Evolutionary conservation across 1,284 basidiomycete species (phyloP).

Genomic region (Trichosporon ovoides): DNA sequence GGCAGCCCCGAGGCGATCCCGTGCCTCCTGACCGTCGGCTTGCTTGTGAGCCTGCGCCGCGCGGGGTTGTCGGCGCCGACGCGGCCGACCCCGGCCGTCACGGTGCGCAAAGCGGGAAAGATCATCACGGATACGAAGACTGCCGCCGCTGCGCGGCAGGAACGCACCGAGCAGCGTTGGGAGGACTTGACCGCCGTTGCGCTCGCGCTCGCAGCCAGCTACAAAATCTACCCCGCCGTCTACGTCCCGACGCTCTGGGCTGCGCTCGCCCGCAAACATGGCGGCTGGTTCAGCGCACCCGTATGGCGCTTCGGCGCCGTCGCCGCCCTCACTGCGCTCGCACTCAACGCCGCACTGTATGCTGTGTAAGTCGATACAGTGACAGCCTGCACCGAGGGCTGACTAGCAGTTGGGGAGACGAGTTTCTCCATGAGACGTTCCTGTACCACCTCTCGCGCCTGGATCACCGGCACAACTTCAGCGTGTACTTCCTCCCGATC

Average conservation of each 20-base stretch:
- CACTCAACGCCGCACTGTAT: constrained; percentile 65
- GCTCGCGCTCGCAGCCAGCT: constrained; percentile 76
- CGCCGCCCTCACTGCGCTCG: constrained; percentile 64
- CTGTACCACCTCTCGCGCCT: constrained; percentile 85
- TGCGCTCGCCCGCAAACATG: constrained; percentile 51
- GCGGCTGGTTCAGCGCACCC: constrained; percentile 54
- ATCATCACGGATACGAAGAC: background rate
- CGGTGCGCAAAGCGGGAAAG: background rate
- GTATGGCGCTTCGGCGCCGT: constrained; percentile 65
- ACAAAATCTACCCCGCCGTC: constrained; percentile 93
- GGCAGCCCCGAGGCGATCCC: constrained; percentile 91
- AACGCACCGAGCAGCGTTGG: constrained; percentile 7
- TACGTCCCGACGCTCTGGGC: constrained; percentile 75
- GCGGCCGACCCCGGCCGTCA: background rate
- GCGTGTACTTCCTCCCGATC: constrained; percentile 90
- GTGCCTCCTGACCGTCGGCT: constrained; percentile 52
- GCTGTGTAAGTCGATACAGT: constrained; percentile 59
- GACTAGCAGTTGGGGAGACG: constrained; percentile 73
- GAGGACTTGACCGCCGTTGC: constrained; percentile 60
- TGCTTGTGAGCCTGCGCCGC: constrained; percentile 70
- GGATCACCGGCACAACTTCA: constrained; percentile 98
- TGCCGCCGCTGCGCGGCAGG: background rate
- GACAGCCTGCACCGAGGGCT: background rate
- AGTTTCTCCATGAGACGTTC: constrained; percentile 87
- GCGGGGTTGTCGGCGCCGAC: constrained; percentile 21